phyloP scores from a whole-genome alignment of 1,139 yeast species.

The Hemisphaericaspora xylofermentans region DNA sequence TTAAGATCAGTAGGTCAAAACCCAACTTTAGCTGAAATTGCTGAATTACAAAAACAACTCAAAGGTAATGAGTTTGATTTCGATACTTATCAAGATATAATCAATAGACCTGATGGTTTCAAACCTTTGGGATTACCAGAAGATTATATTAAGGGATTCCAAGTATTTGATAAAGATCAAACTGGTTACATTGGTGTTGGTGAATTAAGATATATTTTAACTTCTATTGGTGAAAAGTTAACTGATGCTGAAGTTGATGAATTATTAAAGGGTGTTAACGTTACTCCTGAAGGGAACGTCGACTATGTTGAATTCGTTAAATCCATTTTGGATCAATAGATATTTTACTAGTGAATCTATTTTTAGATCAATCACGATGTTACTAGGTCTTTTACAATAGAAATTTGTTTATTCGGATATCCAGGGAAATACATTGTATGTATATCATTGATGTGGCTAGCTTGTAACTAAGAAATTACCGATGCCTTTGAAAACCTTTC shows the following conservation, averaged over 20 bases:
- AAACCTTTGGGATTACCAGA: slow-evolving; percentile 91
- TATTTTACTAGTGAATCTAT: too few relatives aligned
- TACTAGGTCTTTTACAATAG: too few relatives aligned
- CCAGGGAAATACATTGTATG: too few relatives aligned
- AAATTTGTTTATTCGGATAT: neutral
- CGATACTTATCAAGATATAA: slow-evolving; percentile 73
- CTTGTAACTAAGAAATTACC: too few relatives aligned
- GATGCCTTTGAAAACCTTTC: too few relatives aligned
- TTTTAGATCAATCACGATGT: too few relatives aligned
- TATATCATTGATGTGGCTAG: neutral
- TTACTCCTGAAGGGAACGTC: slow-evolving; percentile 90
- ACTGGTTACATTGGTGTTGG: slow-evolving; percentile 98
- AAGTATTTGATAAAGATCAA: slow-evolving; percentile 93
- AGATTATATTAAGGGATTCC: slow-evolving; percentile 96
- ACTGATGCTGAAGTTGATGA: slow-evolving; percentile 92
- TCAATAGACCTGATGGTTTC: slow-evolving; percentile 88
- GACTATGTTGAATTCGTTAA: slow-evolving; percentile 94
- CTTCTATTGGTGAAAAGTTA: slow-evolving; percentile 91
- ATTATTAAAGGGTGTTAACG: slow-evolving; percentile 90
- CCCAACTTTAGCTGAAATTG: slow-evolving; percentile 89
- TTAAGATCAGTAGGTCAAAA: slow-evolving; percentile 97
- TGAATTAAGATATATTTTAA: slow-evolving; percentile 88
- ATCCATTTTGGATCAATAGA: slow-evolving; percentile 82
- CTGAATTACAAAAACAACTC: slow-evolving; percentile 61
- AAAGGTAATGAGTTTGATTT: slow-evolving; percentile 58